phyloP scores from a whole-genome alignment of 75 land plant species.

The Cunninghamia lanceolata region DNA sequence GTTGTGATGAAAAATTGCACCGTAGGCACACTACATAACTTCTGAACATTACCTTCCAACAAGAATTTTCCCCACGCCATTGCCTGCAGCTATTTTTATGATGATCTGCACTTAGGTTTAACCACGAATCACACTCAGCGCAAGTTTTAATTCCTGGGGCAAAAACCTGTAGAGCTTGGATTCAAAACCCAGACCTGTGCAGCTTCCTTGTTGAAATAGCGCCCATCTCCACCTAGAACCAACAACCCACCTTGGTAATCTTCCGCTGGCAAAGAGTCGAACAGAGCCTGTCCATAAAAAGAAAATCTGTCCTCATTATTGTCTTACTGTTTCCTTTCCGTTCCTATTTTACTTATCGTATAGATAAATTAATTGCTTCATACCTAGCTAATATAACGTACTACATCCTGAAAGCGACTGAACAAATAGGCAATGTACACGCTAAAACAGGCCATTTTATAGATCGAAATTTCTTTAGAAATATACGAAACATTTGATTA shows the following conservation, averaged over 20 bases:
- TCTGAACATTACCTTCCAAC: constrained; percentile 63
- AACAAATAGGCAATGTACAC: not conserved
- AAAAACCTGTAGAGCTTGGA: not conserved
- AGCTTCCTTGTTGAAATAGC: constrained; percentile 88
- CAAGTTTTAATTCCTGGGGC: not conserved
- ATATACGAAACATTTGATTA: not conserved
- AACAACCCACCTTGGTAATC: constrained; percentile 68
- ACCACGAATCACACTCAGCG: not conserved
- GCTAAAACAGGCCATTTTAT: not conserved
- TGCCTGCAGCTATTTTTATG: constrained; percentile 95
- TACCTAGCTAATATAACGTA: not conserved
- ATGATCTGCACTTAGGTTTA: constrained; percentile 56
- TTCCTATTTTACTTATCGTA: not conserved
- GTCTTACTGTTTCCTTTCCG: not conserved
- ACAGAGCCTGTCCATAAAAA: constrained; percentile 56
- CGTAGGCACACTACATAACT: not conserved
- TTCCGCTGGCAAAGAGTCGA: constrained; percentile 74
- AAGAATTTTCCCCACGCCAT: constrained; percentile 84
- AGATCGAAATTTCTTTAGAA: not conserved
- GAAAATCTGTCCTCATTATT: not conserved
- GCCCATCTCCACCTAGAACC: constrained; percentile 82
- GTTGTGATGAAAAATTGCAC: not conserved
- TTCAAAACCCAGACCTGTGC: constrained; percentile 54
- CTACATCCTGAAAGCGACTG: not conserved
- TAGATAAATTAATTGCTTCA: not conserved